Percentiles rank a stretch among this genome's conserved stretches.
Conservation (phyloP, 1,139 yeast genomes). For the Blastobotrys proliferans region DNA sequence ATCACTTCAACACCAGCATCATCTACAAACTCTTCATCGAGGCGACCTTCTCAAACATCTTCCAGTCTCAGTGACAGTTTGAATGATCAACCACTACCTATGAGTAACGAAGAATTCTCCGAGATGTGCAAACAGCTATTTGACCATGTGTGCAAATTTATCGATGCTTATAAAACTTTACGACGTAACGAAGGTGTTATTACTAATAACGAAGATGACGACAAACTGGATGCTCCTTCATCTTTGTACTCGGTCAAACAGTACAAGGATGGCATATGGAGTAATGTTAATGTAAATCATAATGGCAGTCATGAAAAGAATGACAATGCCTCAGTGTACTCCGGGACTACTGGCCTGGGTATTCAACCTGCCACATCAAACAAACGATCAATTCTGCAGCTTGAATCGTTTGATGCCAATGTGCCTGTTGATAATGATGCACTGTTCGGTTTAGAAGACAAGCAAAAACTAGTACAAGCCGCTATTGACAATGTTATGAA, state of each 20-base stretch:
- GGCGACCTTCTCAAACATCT: slow-evolving; percentile 15
- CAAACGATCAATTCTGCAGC: slow-evolving; percentile 12
- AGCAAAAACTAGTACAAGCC: slow-evolving; percentile 1
- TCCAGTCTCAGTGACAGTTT: neutral
- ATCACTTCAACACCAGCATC: no score
- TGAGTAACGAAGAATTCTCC: slow-evolving; percentile 12
- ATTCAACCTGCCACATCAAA: slow-evolving; percentile 4
- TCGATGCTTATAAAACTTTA: slow-evolving; percentile 13
- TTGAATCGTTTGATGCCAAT: slow-evolving; percentile 15
- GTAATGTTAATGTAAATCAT: slow-evolving; percentile 20
- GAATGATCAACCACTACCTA: neutral
- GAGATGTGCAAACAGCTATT: slow-evolving; percentile 14
- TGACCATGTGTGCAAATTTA: slow-evolving; percentile 13
- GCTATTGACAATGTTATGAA: slow-evolving; percentile 3
- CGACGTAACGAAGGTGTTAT: slow-evolving; percentile 4
- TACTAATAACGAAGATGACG: slow-evolving; percentile 12
- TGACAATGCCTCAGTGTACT: neutral
- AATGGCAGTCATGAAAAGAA: slow-evolving; percentile 17
- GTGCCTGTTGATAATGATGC: slow-evolving; percentile 11
- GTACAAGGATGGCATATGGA: slow-evolving; percentile 26
- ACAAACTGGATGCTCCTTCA: slow-evolving; percentile 18
- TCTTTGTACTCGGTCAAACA: slow-evolving; percentile 23
- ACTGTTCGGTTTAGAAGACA: slow-evolving; percentile 9
- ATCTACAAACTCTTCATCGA: neutral
- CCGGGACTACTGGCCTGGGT: slow-evolving; percentile 8